A percentile compares a stretch with the other conserved stretches of the same genome.
Conservation (phyloP, 257 asterid species). For the Solanum piurae region DNA sequence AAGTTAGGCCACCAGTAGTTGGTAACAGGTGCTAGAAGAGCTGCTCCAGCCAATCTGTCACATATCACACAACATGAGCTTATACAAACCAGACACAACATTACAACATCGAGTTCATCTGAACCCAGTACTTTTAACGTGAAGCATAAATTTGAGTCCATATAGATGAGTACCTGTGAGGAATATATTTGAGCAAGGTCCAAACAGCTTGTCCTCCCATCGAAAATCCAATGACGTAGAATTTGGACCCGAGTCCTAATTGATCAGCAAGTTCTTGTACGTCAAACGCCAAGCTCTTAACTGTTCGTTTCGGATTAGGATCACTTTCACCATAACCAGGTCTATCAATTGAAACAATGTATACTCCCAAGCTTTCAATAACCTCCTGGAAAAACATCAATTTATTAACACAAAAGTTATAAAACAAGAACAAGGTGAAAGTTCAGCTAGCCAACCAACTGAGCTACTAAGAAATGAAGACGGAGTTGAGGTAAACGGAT, state of each 20-base stretch:
- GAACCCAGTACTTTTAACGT: background rate
- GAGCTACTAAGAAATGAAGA: background rate
- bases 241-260: conserved; percentile 66
- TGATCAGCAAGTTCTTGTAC: conserved; percentile 82
- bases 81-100: background rate
- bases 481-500: background rate
- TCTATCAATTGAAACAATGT: conserved; percentile 72
- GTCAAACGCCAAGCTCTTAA: conserved; percentile 56
- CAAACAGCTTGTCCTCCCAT: conserved; percentile 84
- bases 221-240: conserved; percentile 66
- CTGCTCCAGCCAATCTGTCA: conserved; percentile 80
- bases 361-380: conserved; percentile 47
- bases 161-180: conserved; percentile 52
- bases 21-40: conserved; percentile 58
- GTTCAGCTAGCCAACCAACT: background rate
- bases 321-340: conserved; percentile 98
- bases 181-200: conserved; percentile 85
- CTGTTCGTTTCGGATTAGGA: conserved; percentile 55
- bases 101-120: background rate
- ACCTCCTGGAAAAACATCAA: conserved; percentile 30
- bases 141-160: background rate
- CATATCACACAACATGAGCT: background rate
- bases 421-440: background rate
- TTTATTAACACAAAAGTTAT: background rate
- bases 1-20: conserved; percentile 85